Percentiles rank a stretch among this genome's conserved stretches.
Evolutionary conservation across 129 eudicot species (phyloP).

Genomic region (Mikania micrantha): DNA sequence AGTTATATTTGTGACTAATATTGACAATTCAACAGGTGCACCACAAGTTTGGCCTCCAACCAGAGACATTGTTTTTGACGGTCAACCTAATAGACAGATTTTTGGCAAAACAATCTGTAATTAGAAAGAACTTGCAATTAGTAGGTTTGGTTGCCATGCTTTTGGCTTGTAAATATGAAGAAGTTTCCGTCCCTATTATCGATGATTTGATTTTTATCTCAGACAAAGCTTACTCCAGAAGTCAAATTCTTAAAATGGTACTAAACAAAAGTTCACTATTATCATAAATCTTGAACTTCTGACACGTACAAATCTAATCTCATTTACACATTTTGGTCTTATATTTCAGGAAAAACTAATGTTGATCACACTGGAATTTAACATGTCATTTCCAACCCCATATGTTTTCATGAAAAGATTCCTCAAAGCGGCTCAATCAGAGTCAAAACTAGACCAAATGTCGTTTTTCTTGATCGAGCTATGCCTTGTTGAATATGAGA

Average conservation of each 20-base stretch:
- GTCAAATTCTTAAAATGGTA: conserved; percentile 92
- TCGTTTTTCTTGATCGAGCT: conserved; percentile 79
- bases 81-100: conserved; percentile 83
- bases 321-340: not conserved
- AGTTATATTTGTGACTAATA: not conserved
- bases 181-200: conserved; percentile 68
- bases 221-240: conserved; percentile 73
- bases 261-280: conserved; percentile 4
- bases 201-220: conserved; percentile 83
- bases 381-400: conserved; percentile 82
- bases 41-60: conserved; percentile 75
- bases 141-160: conserved; percentile 92
- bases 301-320: not conserved
- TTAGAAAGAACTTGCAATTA: conserved; percentile 76
- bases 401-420: conserved; percentile 77
- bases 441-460: conserved; percentile 54
- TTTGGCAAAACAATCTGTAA: conserved; percentile 53
- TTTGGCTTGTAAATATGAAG: conserved; percentile 93
- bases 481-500: conserved; percentile 79
- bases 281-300: not conserved
- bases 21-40: conserved; percentile 61
- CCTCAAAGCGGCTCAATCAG: conserved; percentile 88
- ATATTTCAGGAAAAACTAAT: conserved; percentile 72
- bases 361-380: conserved; percentile 74
- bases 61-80: conserved; percentile 70